These are phyloP conservation scores for Calycina herbarum DNA, from an alignment of 2,329 filamentous ascomycete species.

Conservation along the genomic window DNA sequence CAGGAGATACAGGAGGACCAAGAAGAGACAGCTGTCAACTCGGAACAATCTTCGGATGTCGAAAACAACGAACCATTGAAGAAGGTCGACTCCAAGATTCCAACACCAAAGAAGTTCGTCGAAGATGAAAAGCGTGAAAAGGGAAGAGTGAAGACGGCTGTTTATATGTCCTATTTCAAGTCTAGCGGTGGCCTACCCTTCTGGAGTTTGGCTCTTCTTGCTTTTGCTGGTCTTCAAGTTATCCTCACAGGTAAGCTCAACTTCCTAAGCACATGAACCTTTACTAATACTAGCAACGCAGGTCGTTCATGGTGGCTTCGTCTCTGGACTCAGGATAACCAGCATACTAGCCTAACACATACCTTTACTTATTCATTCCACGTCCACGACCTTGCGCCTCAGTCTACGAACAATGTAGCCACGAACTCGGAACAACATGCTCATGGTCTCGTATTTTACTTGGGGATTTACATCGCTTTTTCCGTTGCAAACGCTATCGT, in stretches of 20 bases:
- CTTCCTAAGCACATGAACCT: neutral
- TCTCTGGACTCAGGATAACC: slow-evolving; percentile 57
- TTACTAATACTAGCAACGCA: slow-evolving; percentile 15
- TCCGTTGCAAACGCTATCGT: slow-evolving; percentile 57
- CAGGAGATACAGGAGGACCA: slow-evolving; percentile 52
- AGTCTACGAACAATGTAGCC: neutral
- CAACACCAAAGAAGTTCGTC: slow-evolving; percentile 65
- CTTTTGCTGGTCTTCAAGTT: slow-evolving; percentile 56
- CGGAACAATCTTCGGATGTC: slow-evolving; percentile 50
- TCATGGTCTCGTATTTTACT: slow-evolving; percentile 59
- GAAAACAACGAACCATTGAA: slow-evolving; percentile 44
- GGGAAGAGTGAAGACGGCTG: slow-evolving; percentile 64
- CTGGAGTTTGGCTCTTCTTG: slow-evolving; percentile 55
- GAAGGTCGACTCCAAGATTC: slow-evolving; percentile 51
- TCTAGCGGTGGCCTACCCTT: slow-evolving; percentile 63
- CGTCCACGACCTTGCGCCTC: slow-evolving; percentile 43
- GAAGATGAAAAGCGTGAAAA: slow-evolving; percentile 73
- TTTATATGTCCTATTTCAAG: slow-evolving; percentile 68
- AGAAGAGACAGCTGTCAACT: slow-evolving; percentile 54
- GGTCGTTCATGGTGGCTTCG: slow-evolving; percentile 64
- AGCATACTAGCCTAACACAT: slow-evolving; percentile 29
- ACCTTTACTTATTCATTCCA: slow-evolving; percentile 45
- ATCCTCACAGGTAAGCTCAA: slow-evolving; percentile 52
- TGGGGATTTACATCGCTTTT: slow-evolving; percentile 65
- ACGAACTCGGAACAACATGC: slow-evolving; percentile 18